A percentile compares a stretch with the other conserved stretches of the same genome.
phyloP scores from a whole-genome alignment of 108 stramenopile species.

The Cafeteria roenbergensis region DNA sequence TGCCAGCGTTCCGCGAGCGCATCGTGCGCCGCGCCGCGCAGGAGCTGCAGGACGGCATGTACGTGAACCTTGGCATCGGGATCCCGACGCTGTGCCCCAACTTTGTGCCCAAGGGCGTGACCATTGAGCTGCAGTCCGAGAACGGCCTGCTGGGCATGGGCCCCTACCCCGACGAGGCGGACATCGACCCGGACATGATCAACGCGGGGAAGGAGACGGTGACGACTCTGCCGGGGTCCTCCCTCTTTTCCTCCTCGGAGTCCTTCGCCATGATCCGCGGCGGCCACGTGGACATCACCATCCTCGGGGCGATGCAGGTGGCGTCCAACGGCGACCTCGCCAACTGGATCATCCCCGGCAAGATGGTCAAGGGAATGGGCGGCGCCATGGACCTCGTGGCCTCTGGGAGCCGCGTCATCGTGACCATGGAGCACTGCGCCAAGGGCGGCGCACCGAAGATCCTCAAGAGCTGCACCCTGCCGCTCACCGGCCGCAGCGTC shows the following conservation, averaged over 20 bases:
- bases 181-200: slow-evolving; percentile 66
- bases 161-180: slow-evolving; percentile 57
- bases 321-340: slow-evolving; percentile 69
- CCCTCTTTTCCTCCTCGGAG: slow-evolving; percentile 58
- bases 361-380: slow-evolving; percentile 77
- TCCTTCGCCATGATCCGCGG: slow-evolving; percentile 84
- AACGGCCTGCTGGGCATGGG: slow-evolving; percentile 77
- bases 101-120: slow-evolving; percentile 65
- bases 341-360: slow-evolving; percentile 83
- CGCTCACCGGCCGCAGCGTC: slow-evolving; percentile 67
- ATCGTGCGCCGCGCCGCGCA: slow-evolving; percentile 69
- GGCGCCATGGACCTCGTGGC: slow-evolving; percentile 85
- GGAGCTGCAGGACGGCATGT: slow-evolving; percentile 79
- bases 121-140: slow-evolving; percentile 74
- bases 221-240: slow-evolving; percentile 56
- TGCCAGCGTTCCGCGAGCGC: no score
- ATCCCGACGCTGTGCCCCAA: slow-evolving; percentile 68
- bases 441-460: slow-evolving; percentile 74
- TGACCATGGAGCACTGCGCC: slow-evolving; percentile 80
- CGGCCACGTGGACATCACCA: slow-evolving; percentile 71
- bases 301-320: slow-evolving; percentile 75
- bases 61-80: slow-evolving; percentile 81
- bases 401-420: slow-evolving; percentile 61
- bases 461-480: slow-evolving; percentile 60
- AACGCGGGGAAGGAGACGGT: slow-evolving; percentile 86